Evolutionary conservation across 768 basidiomycete genomes (phyloP), one percentile per base, ranked within the genome.

Genomic region (Macrolepiota albuminosa): DNA sequence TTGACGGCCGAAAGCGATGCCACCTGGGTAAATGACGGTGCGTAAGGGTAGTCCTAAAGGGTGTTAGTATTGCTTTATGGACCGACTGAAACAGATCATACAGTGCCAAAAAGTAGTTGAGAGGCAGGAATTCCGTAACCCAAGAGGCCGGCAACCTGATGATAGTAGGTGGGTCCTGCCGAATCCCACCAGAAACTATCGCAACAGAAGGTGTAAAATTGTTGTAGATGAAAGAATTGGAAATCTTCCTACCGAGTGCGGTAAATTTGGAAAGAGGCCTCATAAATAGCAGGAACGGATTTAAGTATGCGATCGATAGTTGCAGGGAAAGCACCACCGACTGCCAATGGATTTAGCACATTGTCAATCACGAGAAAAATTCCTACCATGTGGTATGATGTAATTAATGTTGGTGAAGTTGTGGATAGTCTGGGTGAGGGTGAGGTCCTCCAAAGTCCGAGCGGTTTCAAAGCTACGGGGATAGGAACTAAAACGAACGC

Each of bases 141-240:
- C 10, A 74, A 63, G 6, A 75, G 69, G 14, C 72, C 72, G 18
- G 69, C 59, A 43, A 73, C 62, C 57, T 75, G 73, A 52, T 75
- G 72, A 60, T 64, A 69, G 64, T 71, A 75, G 13, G 74, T 75
- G 7, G 74, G 73, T 36, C 74, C 73, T 29, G 73, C 73, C 42
- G 73, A 73, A 60, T 74, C 73, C 72, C 72, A 75, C 72, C 72
- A 75, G 67, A 75, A 73, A 55, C 69, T 69, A 49, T 37, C 47
- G 26, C 18, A 24, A 5, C 18, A 39, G 26, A 18, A 53, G 3
- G 16, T 11, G 5, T 54, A 6, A 42, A 5, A 37, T 54, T 42
- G 21, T 42, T 54, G 53, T 9, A 18, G 16, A 40, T 54, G 10
- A 56, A 6, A 57, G 6, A 39, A 29, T 0, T 21, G 9, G 10